Base-by-base conservation (phyloP, 805 yeast species). In the Gaillardinia entomophila region DNA sequence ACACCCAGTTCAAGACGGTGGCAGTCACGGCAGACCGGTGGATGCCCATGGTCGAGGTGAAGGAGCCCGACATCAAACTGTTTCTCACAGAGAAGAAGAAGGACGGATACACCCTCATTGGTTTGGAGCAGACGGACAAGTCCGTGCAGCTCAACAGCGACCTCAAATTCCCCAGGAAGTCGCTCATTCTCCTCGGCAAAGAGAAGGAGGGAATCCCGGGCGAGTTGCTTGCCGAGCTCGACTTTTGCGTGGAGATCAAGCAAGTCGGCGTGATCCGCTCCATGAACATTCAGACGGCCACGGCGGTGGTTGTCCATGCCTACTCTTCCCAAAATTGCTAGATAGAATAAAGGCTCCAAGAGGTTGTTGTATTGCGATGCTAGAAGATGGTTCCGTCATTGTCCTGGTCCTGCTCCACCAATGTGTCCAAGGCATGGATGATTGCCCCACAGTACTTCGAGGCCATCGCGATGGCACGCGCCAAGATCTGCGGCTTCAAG, bases 261-360 rank as follows among this genome's bases (percentile, higher is more conserved):
- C 97, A 89, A 53, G 80, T 77, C 26, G 97, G 97, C 12, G 88
- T 89, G 12, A 78, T 90, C 26, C 70, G 97, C 44, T 88, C 96
- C 1, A 89, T 89, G 97, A 89, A 89, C 50, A 89, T 89, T 40
- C 97, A 89, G 60, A 89, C 97, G 0, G 97, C 97, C 1, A 80
- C 97, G 1, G 97, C 97, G 0, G 88, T 89, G 14, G 76, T 89
- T 32, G 96, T 88, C 5, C 95, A 89, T 57, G 92, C 96, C 0
- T 89, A 90, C 48, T 78, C 94, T 1, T 53, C 70, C 13, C 85
- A 79, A 48, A 81, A 79, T 46, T 77, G 82, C 50, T 73, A 40
- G 39, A 17, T 17, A 27, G 13, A 15, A 15, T 5, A 16, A 16
- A 13, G 4, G 4, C 17, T 19, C 22, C 22, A 19, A 10, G 22